Evolutionary conservation across 371 early-diverging fungal species (phyloP).

Genomic region (Saksenaea oblongispora): DNA sequence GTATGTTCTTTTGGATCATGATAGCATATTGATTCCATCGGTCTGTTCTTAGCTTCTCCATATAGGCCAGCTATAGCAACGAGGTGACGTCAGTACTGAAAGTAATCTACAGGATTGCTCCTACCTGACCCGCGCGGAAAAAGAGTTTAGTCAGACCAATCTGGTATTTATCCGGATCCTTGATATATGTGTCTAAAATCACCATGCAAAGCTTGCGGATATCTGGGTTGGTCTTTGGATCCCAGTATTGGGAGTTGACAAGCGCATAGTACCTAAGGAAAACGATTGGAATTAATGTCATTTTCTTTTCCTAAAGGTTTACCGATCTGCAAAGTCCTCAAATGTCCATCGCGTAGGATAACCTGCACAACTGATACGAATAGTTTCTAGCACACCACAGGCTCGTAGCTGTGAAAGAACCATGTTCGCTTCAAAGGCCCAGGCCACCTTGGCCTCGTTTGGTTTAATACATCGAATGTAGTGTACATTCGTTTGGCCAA

Average conservation of each 20-base stretch:
- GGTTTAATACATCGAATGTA: conserved; percentile 99
- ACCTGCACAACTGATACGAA: conserved; percentile 98
- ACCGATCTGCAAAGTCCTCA: conserved; percentile 85
- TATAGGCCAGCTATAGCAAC: conserved; percentile 71
- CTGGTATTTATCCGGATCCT: conserved; percentile 87
- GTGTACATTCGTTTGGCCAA: conserved; percentile 88
- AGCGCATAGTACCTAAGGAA: conserved; percentile 82
- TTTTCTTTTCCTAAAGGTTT: not conserved
- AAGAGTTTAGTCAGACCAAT: conserved; percentile 98
- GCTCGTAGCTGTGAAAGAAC: conserved; percentile 96
- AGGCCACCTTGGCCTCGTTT: conserved; percentile 89
- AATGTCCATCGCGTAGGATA: conserved; percentile 95
- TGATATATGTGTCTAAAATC: conserved; percentile 72
- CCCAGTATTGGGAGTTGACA: conserved; percentile 71
- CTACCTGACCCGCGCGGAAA: conserved; percentile 92
- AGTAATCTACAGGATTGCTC: not conserved
- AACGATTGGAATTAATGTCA: not conserved
- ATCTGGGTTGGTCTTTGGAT: conserved; percentile 44
- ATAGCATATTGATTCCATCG: conserved; percentile 76
- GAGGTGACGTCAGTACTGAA: not conserved
- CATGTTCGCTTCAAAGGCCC: conserved; percentile 90
- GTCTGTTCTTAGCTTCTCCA: conserved; percentile 90
- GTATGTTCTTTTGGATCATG: conserved; percentile 87
- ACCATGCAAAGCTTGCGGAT: conserved; percentile 51
- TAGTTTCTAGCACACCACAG: conserved; percentile 99